phyloP scores from a whole-genome alignment of 768 basidiomycete species.

The Collybia nuda region DNA sequence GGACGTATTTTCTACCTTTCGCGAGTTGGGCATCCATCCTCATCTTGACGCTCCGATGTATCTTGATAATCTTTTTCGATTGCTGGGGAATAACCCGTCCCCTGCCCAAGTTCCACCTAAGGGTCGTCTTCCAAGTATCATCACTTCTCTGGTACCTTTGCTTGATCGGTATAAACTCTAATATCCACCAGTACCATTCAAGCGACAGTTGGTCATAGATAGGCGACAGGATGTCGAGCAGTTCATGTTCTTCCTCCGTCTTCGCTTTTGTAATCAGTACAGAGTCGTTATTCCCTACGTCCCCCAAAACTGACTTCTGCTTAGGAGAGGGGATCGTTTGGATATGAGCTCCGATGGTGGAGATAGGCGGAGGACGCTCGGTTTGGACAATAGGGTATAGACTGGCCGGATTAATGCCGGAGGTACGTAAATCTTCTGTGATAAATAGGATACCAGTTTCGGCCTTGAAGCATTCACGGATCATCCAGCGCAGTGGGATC shows the following conservation, averaged over 20 bases:
- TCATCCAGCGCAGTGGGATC: conserved; percentile 52
- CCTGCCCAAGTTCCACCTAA: conserved; percentile 22
- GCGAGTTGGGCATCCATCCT: conserved; percentile 36
- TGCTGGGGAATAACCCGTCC: conserved; percentile 29
- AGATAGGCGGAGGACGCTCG: conserved; percentile 33
- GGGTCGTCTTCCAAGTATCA: conserved; percentile 8
- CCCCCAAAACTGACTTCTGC: conserved; percentile 7
- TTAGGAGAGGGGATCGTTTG: conserved; percentile 20
- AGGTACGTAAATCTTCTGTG: conserved; percentile 37
- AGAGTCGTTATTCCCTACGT: conserved; percentile 4
- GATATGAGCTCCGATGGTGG: conserved; percentile 22
- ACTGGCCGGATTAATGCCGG: conserved; percentile 49
- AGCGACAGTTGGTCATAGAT: conserved; percentile 51
- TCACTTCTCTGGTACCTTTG: conserved; percentile 15
- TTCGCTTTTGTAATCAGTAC: conserved; percentile 5
- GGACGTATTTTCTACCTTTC: conserved; percentile 24
- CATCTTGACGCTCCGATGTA: conserved; percentile 35
- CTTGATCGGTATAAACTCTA: conserved; percentile 23
- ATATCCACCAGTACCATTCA: conserved; percentile 43
- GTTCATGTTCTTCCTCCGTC: conserved; percentile 49
- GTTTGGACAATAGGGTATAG: conserved; percentile 41
- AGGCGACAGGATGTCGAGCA: conserved; percentile 43
- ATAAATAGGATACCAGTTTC: conserved; percentile 55
- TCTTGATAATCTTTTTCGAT: conserved; percentile 13
- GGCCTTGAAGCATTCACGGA: conserved; percentile 49